Evolutionary conservation across 225 moss, liverwort and hornwort species (phyloP).

Genomic region (Pleurozium schreberi): DNA sequence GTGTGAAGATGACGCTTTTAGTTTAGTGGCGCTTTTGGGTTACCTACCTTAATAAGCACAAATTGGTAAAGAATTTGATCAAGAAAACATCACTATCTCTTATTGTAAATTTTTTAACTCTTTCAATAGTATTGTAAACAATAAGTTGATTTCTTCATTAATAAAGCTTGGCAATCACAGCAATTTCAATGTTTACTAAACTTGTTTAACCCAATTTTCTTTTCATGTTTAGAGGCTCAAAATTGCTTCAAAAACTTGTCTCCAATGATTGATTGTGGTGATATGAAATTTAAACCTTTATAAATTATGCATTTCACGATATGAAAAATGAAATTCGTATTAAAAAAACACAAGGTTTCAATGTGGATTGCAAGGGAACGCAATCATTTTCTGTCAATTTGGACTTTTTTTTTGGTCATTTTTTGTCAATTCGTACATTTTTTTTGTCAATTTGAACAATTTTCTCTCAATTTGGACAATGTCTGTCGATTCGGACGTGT

Average conservation of each 20-base stretch:
- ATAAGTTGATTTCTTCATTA: background rate
- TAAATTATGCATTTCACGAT: background rate
- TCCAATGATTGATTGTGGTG: background rate
- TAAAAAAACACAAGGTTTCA: background rate
- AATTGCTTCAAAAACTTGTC: too few relatives aligned
- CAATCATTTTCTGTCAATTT: too few relatives aligned
- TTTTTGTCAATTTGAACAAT: too few relatives aligned
- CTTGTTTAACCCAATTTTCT: background rate
- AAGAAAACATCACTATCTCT: background rate
- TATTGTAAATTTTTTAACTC: background rate
- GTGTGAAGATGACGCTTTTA: too few relatives aligned
- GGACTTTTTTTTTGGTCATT: too few relatives aligned
- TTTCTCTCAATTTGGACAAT: too few relatives aligned
- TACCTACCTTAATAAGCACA: background rate
- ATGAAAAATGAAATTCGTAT: too few relatives aligned
- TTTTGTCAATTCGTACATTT: too few relatives aligned
- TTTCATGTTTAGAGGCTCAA: too few relatives aligned
- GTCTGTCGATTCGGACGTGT: too few relatives aligned
- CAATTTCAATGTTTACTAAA: background rate
- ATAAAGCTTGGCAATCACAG: background rate
- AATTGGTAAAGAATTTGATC: background rate
- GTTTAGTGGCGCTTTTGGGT: too few relatives aligned
- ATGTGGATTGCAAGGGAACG: fast-evolving
- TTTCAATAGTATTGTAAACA: too few relatives aligned
- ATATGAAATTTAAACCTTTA: background rate